Conservation (phyloP, 2,329 filamentous ascomycete genomes). For the Cladosporium sp. region DNA sequence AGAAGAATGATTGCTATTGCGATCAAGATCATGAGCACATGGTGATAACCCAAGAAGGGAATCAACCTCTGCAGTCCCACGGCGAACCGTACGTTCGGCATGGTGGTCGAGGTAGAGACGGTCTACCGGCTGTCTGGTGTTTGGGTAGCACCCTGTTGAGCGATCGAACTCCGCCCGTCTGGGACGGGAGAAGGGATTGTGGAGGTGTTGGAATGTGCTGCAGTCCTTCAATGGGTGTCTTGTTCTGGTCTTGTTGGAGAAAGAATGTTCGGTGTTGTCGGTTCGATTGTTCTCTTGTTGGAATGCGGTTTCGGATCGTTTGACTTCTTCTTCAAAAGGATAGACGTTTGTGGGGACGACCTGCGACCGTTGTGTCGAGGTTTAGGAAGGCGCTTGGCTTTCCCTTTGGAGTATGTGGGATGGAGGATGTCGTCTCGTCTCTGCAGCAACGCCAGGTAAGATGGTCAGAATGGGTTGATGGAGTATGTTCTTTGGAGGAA, state of each 20-base stretch:
- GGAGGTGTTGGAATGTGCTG: conserved; percentile 10
- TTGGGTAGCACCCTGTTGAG: background rate
- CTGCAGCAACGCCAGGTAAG: conserved; percentile 3
- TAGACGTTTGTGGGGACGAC: conserved; percentile 6
- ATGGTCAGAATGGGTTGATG: conserved; percentile 6
- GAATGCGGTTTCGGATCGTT: too few relatives aligned
- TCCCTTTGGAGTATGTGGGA: background rate
- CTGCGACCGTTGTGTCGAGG: conserved; percentile 8
- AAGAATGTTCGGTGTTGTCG: conserved; percentile 8
- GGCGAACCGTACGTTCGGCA: conserved; percentile 47
- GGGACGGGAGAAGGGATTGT: conserved; percentile 12
- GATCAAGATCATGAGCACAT: conserved; percentile 97
- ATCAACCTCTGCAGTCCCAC: conserved; percentile 53
- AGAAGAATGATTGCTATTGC: conserved; percentile 89
- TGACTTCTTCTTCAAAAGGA: conserved; percentile 6
- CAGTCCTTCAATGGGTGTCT: background rate
- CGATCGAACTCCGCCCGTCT: conserved; percentile 13
- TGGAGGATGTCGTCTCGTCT: conserved; percentile 6
- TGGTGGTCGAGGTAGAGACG: conserved; percentile 34
- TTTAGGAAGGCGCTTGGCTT: conserved; percentile 2
- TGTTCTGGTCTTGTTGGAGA: conserved; percentile 1
- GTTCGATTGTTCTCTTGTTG: background rate
- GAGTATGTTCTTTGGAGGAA: conserved; percentile 3
- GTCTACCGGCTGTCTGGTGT: conserved; percentile 31
- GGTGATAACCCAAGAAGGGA: conserved; percentile 63